Conservation (phyloP, 1,284 basidiomycete genomes). For the Leccinum subfulvum region DNA sequence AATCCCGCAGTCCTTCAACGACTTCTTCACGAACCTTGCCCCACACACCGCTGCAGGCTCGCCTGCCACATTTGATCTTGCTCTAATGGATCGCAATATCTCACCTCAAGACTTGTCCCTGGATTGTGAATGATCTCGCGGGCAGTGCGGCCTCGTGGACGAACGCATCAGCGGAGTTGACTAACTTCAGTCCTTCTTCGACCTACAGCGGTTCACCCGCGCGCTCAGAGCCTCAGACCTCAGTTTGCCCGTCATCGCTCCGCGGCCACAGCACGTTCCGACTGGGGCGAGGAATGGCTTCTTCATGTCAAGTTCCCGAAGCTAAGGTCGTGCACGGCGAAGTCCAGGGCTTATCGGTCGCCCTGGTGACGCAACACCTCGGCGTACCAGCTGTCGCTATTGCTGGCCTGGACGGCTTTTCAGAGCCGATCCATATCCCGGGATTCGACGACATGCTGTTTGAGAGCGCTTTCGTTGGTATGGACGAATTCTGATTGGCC, state of each 20-base stretch:
- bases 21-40: conserved; percentile 26
- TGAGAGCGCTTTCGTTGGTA: conserved; percentile 7
- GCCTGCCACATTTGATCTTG: conserved; percentile 25
- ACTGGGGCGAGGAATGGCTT: conserved; percentile 10
- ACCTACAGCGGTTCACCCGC: conserved; percentile 48
- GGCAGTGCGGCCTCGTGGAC: conserved; percentile 12
- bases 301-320: conserved; percentile 6
- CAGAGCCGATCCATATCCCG: conserved; percentile 7
- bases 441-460: conserved; percentile 28
- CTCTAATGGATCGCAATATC: conserved; percentile 30
- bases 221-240: conserved; percentile 33
- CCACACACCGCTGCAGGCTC: conserved; percentile 19
- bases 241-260: conserved; percentile 36
- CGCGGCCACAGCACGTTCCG: conserved; percentile 33
- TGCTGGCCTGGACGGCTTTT: conserved; percentile 13
- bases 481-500: conserved; percentile 11
- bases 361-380: conserved; percentile 10
- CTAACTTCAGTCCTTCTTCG: conserved; percentile 40
- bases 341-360: background rate
- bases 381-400: conserved; percentile 5
- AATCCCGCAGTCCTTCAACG: conserved; percentile 21
- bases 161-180: conserved; percentile 7
- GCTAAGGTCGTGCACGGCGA: conserved; percentile 7
- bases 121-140: conserved; percentile 8
- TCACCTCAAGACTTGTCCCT: conserved; percentile 19